Conservation (phyloP, 1,284 basidiomycete species). For the Xerocomus tenax region DNA sequence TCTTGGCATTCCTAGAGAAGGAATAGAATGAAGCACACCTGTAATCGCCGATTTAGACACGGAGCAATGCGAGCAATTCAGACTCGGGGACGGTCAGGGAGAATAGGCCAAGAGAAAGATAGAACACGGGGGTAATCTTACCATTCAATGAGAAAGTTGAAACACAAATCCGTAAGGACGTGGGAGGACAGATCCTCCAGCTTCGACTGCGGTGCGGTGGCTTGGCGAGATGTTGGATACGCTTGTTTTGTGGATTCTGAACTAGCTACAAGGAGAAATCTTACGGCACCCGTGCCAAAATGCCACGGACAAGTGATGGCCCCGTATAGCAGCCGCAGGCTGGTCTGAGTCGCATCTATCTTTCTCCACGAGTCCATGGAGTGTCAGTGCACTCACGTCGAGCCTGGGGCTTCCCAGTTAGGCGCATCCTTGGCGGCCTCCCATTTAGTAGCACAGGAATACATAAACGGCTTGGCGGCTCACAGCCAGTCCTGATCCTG, state of each 20-base stretch:
- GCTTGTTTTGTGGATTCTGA: constrained; percentile 4
- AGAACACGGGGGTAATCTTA: constrained; percentile 14
- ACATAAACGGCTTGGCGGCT: not conserved
- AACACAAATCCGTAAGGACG: constrained; percentile 21
- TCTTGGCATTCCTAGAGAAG: constrained; percentile 22
- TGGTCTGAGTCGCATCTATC: not conserved
- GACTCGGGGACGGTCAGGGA: constrained; percentile 7
- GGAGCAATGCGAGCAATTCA: constrained; percentile 12
- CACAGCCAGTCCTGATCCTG: not conserved
- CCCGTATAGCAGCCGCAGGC: not conserved
- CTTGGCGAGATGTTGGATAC: constrained; percentile 10
- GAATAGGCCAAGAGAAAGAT: constrained; percentile 7
- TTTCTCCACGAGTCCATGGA: not conserved
- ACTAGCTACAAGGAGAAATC: not conserved
- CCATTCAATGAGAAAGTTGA: constrained; percentile 16
- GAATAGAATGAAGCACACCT: constrained; percentile 1
- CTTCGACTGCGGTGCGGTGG: not conserved
- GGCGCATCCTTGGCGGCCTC: not conserved
- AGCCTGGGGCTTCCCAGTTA: not conserved
- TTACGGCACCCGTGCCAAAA: not conserved
- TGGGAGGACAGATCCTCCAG: constrained; percentile 18
- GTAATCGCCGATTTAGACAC: constrained; percentile 11
- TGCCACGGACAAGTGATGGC: not conserved
- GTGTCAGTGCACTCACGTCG: not conserved
- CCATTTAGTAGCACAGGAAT: not conserved